Base-by-base conservation (phyloP, 2,329 filamentous ascomycete species). In the Cordyceps farinosa region DNA sequence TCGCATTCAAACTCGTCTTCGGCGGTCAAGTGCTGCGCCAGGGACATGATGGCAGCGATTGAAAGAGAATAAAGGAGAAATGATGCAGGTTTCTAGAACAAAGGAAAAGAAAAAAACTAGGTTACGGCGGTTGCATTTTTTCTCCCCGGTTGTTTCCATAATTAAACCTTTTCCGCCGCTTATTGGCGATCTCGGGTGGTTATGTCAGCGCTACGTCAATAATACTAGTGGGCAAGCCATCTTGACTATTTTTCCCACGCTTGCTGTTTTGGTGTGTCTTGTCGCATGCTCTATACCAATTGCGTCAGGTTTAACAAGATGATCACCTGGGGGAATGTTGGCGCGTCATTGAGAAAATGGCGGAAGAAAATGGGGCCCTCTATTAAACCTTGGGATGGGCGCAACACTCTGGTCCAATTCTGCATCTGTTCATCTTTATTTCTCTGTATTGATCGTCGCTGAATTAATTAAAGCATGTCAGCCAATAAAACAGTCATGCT, bases 131-230 rank as follows among this genome's bases (percentile, higher is more conserved):
- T 22, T 5, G 52, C 9, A 40, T 4, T 22, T 6, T 22, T 57
- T 10, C n/a, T n/a, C 10, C 13, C 13, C 4, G 29, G 5, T 27
- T 29, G 54, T 32, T 51, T 32, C 22, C 34, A 42, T 40, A 59
- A 40, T 59, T 27, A 42, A 51, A 8, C 22, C 27, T 59, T 32
- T 15, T 30, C 17, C 54, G 10, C 15, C 10, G 9, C 11, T 7
- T 5, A 36, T 30, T 5, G 44, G 27, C 22, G 10, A 51, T 52
- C 36, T 11, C 11, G 32, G 42, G 5, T 60, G 47, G 47, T 51
- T 42, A 60, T 60, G 57, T 60, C 57, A 52, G 47, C 47, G 29
- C 29, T 60, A 36, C 47, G 47, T 60, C 47, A 60, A 36, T 60
- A 32, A 59, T 29, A 15, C 13, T 48, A 47, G 53, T 30, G 38